A percentile compares a stretch with the other conserved stretches of the same genome.
Conservation (phyloP, 164 flowering plant genomes). For the Houttuynia cordata region DNA sequence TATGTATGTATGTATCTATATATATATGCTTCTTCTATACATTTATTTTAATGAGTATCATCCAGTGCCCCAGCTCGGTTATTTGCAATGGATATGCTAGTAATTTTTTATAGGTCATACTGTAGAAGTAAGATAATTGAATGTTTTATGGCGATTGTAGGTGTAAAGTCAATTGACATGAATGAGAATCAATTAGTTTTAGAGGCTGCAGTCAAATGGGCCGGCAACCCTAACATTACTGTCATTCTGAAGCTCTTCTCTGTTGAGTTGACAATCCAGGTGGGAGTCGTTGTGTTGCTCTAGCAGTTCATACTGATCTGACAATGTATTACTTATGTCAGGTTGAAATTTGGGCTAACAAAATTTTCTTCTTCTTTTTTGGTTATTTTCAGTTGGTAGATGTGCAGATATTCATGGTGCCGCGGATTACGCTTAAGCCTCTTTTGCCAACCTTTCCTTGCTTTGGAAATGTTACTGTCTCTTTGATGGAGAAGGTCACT, state of each 20-base stretch:
- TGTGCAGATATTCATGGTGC: conserved; percentile 53
- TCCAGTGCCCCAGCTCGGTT: no score
- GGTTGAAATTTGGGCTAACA: not conserved
- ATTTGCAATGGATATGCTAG: no score
- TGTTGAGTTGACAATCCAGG: conserved; percentile 54
- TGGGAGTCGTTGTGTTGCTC: conserved; percentile 12
- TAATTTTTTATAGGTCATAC: no score
- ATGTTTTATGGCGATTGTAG: conserved; percentile 20
- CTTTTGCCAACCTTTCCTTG: conserved; percentile 94
- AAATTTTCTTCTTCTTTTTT: no score
- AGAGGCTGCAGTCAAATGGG: conserved; percentile 80
- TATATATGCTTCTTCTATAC: no score
- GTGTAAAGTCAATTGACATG: conserved; percentile 61
- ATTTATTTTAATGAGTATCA: no score
- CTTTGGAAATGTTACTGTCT: conserved; percentile 48
- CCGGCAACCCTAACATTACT: conserved; percentile 73
- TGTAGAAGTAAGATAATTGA: no score
- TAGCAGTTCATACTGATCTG: no score
- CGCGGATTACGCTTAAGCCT: conserved; percentile 65
- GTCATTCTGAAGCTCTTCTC: conserved; percentile 41
- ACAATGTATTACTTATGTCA: no score
- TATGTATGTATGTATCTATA: no score
- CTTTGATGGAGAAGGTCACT: conserved; percentile 72
- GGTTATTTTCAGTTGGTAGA: conserved; percentile 70
- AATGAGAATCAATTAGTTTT: conserved; percentile 66